Evolutionary conservation across 1,284 basidiomycete species (phyloP).

Genomic region (Tilletia horrida): DNA sequence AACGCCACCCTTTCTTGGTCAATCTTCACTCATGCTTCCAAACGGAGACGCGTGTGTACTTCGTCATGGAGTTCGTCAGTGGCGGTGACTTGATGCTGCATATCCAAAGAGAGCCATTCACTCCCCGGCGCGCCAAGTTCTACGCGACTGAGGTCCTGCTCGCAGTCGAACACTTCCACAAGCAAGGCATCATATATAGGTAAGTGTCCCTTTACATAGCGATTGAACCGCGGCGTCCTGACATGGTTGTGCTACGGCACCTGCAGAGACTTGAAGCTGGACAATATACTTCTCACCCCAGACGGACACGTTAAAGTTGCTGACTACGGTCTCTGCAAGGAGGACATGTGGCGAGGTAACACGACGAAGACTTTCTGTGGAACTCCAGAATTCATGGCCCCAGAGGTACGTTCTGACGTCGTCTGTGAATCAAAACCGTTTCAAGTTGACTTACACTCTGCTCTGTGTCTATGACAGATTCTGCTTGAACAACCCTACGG

Average conservation of each 20-base stretch:
- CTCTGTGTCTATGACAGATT: constrained; percentile 63
- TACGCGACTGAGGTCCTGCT: constrained; percentile 95
- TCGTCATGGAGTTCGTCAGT: constrained; percentile 72
- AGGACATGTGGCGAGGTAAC: constrained; percentile 94
- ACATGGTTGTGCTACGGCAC: neutral
- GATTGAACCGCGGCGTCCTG: neutral
- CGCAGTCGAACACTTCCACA: constrained; percentile 96
- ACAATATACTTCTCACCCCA: constrained; percentile 87
- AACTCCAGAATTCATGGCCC: constrained; percentile 99
- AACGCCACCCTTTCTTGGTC: constrained; percentile 95
- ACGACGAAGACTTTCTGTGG: constrained; percentile 99
- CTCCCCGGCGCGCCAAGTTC: constrained; percentile 84
- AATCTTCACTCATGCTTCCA: constrained; percentile 99
- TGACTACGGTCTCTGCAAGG: constrained; percentile 98
- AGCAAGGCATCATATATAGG: constrained; percentile 80
- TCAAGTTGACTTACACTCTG: neutral
- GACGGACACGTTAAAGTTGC: constrained; percentile 99
- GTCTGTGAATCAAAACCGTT: constrained; percentile 12
- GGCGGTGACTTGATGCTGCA: constrained; percentile 78
- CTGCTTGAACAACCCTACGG: constrained; percentile 96
- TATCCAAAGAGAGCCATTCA: constrained; percentile 77
- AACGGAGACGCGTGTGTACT: constrained; percentile 92
- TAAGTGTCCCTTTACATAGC: neutral
- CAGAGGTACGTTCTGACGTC: constrained; percentile 66
- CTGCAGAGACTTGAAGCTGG: constrained; percentile 86